Conservation (phyloP, 1,284 basidiomycete genomes). For the Cerioporus squamosus region DNA sequence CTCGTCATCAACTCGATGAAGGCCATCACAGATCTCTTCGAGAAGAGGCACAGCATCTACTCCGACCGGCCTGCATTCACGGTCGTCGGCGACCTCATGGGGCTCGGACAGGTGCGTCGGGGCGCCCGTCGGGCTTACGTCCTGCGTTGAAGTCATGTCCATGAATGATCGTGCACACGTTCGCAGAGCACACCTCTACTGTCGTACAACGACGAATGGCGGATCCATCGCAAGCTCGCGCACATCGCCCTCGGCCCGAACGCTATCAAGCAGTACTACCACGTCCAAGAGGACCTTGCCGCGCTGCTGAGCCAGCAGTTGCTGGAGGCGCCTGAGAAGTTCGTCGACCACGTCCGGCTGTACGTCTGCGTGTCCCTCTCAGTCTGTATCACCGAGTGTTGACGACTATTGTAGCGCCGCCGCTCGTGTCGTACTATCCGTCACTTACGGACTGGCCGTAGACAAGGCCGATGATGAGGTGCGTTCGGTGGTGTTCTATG, state of each 20-base stretch:
- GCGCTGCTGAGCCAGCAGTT: constrained; percentile 20
- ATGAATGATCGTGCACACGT: neutral
- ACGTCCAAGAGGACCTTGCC: constrained; percentile 31
- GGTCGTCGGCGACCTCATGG: constrained; percentile 42
- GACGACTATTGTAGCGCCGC: constrained; percentile 27
- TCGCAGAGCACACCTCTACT: constrained; percentile 22
- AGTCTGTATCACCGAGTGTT: neutral
- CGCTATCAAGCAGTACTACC: constrained; percentile 34
- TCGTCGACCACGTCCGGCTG: constrained; percentile 25
- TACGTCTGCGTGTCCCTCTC: neutral
- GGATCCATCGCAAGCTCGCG: constrained; percentile 31
- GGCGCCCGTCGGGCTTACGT: neutral
- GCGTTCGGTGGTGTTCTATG: constrained; percentile 7
- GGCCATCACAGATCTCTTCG: constrained; percentile 37
- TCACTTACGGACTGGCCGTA: constrained; percentile 39
- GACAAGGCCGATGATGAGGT: constrained; percentile 30
- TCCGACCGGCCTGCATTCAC: constrained; percentile 41
- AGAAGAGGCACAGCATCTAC: constrained; percentile 36
- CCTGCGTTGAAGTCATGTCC: too few relatives aligned
- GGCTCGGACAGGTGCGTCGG: constrained; percentile 29
- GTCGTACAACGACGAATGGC: constrained; percentile 28
- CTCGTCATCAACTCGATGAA: constrained; percentile 39
- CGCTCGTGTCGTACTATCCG: constrained; percentile 34
- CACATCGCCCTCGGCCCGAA: constrained; percentile 30
- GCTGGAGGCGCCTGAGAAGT: constrained; percentile 18